Evolutionary conservation across 75 land plant genomes (phyloP), one percentile per base, ranked within the genome.

Genomic region (Chamaecyparis obtusa): DNA sequence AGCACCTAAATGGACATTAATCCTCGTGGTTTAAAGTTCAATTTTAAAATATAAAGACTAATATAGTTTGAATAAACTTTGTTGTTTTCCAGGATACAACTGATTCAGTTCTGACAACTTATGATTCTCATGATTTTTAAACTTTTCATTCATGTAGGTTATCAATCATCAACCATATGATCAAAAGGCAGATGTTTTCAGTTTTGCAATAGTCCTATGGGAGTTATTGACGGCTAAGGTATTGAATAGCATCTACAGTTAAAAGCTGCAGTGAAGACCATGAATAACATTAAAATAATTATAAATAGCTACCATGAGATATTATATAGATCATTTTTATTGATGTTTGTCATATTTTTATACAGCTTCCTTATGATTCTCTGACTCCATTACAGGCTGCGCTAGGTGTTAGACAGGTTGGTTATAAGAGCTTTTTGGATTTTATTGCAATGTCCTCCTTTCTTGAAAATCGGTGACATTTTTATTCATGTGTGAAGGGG

Each of bases 321-420:
- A 46, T 46, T 81, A 21, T 44, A 27, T n/a, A 5, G 4, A 46
- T 14, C 51, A 27, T 11, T 46, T 81, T 0, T 8, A 78, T 37
- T 81, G 32, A n/a, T 87, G 49, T 41, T 51, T 84, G 83, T 48
- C 51, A n/a, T 89, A 21, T 32, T 56, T 48, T 54, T 76, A 77
- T 87, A 60, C 90, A 96, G 94, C 78, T 96, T 60, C 97, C 97
- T 85, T 94, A 96, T 89, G 94, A 89, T 14, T 77, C 80, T 87
- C 90, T 93, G 95, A 96, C 95, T 36, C 97, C 97, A 33, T 81
- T 96, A 71, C 97, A 96, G 85, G 97, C 97, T 91, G 97, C 97
- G 3, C 87, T 96, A 43, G 97, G 96, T 85, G 97, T 96, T 55
- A 92, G 95, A 90, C 94, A 95, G 95, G 96, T 95, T 60, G 84